Conservation (phyloP, 257 asterid genomes). For the Lycium barbarum region DNA sequence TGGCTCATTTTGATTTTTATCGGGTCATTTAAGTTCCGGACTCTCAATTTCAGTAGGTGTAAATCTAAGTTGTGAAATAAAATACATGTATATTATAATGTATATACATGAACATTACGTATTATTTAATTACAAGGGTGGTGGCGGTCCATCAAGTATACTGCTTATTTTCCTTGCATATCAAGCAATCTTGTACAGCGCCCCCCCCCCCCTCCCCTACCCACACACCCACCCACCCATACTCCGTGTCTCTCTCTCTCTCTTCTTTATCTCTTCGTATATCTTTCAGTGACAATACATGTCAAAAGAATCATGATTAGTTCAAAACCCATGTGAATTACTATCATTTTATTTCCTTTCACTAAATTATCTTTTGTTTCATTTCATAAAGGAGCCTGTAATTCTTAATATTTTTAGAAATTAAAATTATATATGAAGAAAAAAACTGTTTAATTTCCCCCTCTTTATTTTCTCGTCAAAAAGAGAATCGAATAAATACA, state of each 20-base stretch:
- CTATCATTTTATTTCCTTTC: conserved; percentile 60
- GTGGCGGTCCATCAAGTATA: conserved; percentile 83
- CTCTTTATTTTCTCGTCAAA: not conserved
- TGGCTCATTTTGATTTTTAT: no score
- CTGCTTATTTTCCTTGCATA: conserved; percentile 80
- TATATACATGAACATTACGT: conserved; percentile 4
- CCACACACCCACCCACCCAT: no score
- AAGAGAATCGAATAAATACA: conserved; percentile 27
- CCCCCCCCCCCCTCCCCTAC: not conserved
- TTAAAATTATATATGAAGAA: not conserved
- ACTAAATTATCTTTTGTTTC: conserved; percentile 42
- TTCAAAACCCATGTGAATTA: conserved; percentile 81
- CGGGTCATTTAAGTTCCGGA: no score
- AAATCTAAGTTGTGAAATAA: not conserved
- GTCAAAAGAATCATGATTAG: conserved; percentile 72
- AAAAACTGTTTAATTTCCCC: not conserved
- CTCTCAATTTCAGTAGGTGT: not conserved
- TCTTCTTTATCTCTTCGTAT: not conserved
- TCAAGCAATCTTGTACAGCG: conserved; percentile 67
- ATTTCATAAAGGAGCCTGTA: conserved; percentile 1
- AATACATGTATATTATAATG: not conserved
- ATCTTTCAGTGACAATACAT: conserved; percentile 55
- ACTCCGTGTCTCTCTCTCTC: conserved; percentile 15
- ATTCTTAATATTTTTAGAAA: not conserved
- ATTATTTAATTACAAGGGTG: conserved; percentile 29